Conservation (phyloP, 371 early-diverging fungal genomes). For the Batrachochytrium dendrobatidis region DNA sequence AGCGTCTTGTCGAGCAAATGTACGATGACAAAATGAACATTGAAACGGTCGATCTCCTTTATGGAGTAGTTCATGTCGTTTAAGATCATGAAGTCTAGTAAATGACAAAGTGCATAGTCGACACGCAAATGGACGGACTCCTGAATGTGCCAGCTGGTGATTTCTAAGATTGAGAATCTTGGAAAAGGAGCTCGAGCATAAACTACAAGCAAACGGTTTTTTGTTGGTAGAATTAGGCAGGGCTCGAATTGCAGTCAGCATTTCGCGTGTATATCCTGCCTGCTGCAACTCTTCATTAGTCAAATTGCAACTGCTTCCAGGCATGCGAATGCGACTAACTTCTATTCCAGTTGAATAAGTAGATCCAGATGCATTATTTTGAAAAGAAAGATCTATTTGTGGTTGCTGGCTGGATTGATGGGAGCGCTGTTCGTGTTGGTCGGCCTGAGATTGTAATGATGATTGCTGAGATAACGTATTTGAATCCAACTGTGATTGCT, state of each 20-base stretch:
- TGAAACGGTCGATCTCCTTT: background rate
- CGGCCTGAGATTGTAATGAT: too few species aligned
- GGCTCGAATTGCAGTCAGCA: background rate
- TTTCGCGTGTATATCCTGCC: background rate
- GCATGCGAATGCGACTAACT: too few species aligned
- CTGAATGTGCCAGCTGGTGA: background rate
- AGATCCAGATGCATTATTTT: too few species aligned
- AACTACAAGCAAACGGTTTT: background rate
- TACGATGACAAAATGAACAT: slow-evolving; percentile 1
- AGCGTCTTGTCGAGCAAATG: background rate
- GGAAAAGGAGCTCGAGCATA: background rate
- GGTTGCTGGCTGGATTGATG: too few species aligned
- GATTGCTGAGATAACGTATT: too few species aligned
- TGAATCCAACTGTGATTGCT: too few species aligned
- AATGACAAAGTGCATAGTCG: background rate
- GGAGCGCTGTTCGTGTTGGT: too few species aligned
- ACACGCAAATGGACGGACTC: background rate
- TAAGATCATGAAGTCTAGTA: background rate
- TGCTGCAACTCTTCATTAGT: background rate
- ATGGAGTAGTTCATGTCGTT: background rate
- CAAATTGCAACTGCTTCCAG: too few species aligned
- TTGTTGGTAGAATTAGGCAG: background rate
- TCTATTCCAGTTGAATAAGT: too few species aligned
- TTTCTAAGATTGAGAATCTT: background rate
- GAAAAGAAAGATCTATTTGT: too few species aligned